A percentile compares a stretch with the other conserved stretches of the same genome.
Evolutionary conservation across 83 land plant genomes (phyloP).

Genomic region (Diphasiastrum complanatum): DNA sequence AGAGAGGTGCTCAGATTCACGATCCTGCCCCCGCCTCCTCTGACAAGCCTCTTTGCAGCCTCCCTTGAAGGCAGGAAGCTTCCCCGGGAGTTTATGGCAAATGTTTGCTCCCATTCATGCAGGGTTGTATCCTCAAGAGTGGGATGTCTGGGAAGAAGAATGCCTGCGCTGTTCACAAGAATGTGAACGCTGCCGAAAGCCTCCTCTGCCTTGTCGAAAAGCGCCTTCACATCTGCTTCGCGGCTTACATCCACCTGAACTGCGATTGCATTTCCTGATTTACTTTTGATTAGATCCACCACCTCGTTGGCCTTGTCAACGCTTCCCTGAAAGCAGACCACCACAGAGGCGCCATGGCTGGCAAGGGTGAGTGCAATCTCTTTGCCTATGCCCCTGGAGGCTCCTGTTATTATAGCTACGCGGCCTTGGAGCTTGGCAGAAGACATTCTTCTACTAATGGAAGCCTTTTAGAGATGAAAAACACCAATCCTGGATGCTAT

Average conservation of each 20-base stretch:
- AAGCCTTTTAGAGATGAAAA: no score
- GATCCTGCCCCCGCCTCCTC: slow-evolving; percentile 70
- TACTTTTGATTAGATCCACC: neutral
- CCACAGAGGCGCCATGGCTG: slow-evolving; percentile 52
- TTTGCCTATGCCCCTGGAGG: slow-evolving; percentile 56
- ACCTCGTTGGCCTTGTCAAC: slow-evolving; percentile 4
- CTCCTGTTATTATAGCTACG: slow-evolving; percentile 67
- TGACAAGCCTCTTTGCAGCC: slow-evolving; percentile 52
- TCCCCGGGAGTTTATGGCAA: slow-evolving; percentile 52
- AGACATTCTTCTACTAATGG: no score
- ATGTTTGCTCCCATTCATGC: slow-evolving; percentile 41
- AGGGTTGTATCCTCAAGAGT: slow-evolving; percentile 30
- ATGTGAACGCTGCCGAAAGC: slow-evolving; percentile 40
- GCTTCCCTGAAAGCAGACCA: slow-evolving; percentile 43
- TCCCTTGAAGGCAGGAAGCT: slow-evolving; percentile 52
- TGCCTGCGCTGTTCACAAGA: slow-evolving; percentile 61
- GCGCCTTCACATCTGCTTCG: slow-evolving; percentile 36
- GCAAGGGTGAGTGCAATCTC: slow-evolving; percentile 48
- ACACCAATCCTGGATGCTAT: no score
- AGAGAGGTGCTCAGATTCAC: slow-evolving; percentile 39
- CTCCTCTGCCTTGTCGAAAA: slow-evolving; percentile 56
- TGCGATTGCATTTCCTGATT: slow-evolving; percentile 36
- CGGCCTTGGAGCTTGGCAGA: slow-evolving; percentile 43
- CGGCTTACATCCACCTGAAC: slow-evolving; percentile 48
- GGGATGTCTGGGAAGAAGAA: slow-evolving; percentile 37